A percentile compares a stretch with the other conserved stretches of the same genome.
phyloP scores from a whole-genome alignment of 345 rosid species.

The Citrus trifoliata region DNA sequence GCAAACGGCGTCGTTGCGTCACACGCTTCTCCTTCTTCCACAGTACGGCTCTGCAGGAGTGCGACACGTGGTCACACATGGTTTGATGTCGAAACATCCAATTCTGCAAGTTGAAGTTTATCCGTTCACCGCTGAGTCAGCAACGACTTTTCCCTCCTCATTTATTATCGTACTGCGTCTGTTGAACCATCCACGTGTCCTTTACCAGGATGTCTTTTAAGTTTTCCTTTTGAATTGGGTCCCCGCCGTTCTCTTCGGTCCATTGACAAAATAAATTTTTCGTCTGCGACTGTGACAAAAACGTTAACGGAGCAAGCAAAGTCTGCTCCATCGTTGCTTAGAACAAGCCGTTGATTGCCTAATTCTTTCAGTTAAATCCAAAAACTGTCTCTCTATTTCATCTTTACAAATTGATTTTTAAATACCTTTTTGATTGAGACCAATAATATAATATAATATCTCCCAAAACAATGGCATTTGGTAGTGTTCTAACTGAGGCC shows the following conservation, averaged over 20 bases:
- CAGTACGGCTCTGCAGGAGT: no score
- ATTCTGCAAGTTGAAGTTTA: slow-evolving; percentile 4
- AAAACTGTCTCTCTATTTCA: background rate
- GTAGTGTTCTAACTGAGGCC: background rate
- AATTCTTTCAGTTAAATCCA: background rate
- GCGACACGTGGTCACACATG: background rate
- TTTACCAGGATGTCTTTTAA: background rate
- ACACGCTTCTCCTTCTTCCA: background rate
- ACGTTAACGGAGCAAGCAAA: background rate
- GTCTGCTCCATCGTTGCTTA: background rate
- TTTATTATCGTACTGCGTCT: background rate
- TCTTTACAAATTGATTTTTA: background rate
- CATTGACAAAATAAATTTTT: background rate
- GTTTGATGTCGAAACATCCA: background rate
- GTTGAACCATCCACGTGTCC: background rate
- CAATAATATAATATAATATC: no score
- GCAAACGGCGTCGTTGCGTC: slow-evolving; percentile 7
- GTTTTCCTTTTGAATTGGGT: no score
- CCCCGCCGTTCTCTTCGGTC: no score
- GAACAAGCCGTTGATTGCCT: background rate
- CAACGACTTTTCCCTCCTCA: background rate
- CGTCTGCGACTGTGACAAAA: background rate
- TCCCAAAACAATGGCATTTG: background rate
- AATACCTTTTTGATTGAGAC: background rate
- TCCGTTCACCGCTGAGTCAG: slow-evolving; percentile 4